Evolutionary conservation across 2,329 filamentous ascomycete genomes (phyloP).

Genomic region (Exophiala xenobiotica): DNA sequence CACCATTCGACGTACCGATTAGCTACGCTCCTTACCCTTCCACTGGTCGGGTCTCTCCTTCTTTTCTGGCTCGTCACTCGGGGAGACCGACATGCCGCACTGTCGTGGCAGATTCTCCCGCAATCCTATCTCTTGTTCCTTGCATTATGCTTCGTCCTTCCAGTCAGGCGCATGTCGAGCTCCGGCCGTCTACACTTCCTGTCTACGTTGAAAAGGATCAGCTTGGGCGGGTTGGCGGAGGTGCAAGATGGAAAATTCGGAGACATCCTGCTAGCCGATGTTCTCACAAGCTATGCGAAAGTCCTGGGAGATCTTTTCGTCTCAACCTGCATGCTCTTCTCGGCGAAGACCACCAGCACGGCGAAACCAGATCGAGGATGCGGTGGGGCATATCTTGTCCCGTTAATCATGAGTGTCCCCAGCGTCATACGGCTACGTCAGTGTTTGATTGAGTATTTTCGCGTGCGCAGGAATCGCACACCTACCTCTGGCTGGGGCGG

Average conservation of each 20-base stretch:
- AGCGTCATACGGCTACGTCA: slow-evolving; percentile 85
- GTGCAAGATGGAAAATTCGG: slow-evolving; percentile 89
- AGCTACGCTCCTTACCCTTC: slow-evolving; percentile 70
- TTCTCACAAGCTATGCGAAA: slow-evolving; percentile 90
- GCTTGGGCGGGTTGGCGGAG: slow-evolving; percentile 81
- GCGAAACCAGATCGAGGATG: slow-evolving; percentile 77
- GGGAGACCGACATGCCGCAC: slow-evolving; percentile 66
- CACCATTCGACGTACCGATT: slow-evolving; percentile 84
- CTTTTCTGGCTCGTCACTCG: slow-evolving; percentile 82
- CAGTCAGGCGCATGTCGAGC: slow-evolving; percentile 67
- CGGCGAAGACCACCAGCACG: slow-evolving; percentile 68
- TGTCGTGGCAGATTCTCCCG: slow-evolving; percentile 80
- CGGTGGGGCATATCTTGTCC: slow-evolving; percentile 75
- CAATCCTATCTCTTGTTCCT: slow-evolving; percentile 77
- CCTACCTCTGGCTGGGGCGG: slow-evolving; percentile 67
- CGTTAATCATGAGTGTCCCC: slow-evolving; percentile 78
- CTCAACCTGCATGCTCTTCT: slow-evolving; percentile 86
- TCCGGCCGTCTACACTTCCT: slow-evolving; percentile 74
- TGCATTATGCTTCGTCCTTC: slow-evolving; percentile 68
- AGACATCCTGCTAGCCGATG: slow-evolving; percentile 90
- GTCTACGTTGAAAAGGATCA: slow-evolving; percentile 71
- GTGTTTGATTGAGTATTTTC: slow-evolving; percentile 82
- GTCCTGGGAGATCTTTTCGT: slow-evolving; percentile 88
- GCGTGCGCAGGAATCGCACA: slow-evolving; percentile 59
- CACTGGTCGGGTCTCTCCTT: slow-evolving; percentile 69